Conservation (phyloP, 495 filamentous ascomycete genomes). For the Podospora didyma region DNA sequence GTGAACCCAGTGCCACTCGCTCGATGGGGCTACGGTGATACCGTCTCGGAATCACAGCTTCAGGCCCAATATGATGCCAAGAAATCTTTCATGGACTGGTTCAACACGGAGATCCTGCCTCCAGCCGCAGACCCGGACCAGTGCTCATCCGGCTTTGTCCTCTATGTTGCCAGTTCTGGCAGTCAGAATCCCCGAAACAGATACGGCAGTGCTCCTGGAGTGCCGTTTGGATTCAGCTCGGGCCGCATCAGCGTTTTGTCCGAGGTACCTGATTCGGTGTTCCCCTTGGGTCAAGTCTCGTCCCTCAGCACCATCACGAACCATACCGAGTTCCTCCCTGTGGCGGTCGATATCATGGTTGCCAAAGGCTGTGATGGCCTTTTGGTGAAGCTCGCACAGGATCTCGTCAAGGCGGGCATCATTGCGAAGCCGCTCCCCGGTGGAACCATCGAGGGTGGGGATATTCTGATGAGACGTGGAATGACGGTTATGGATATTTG, state of each 20-base stretch:
- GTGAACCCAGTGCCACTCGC: constrained; percentile 51
- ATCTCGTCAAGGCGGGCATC: constrained; percentile 47
- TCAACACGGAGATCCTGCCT: constrained; percentile 40
- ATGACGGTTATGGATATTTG: constrained; percentile 18
- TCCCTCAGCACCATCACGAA: constrained; percentile 51
- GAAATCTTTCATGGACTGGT: constrained; percentile 53
- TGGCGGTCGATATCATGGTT: constrained; percentile 55
- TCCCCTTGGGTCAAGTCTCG: constrained; percentile 53
- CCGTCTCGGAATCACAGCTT: constrained; percentile 32
- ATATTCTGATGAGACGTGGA: constrained; percentile 51
- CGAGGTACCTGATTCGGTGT: constrained; percentile 53
- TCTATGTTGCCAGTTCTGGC: constrained; percentile 29
- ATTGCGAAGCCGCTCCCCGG: constrained; percentile 44
- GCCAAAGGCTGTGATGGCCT: constrained; percentile 61
- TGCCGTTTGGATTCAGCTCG: constrained; percentile 43
- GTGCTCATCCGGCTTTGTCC: constrained; percentile 33
- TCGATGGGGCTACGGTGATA: constrained; percentile 55
- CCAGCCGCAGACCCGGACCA: constrained; percentile 27
- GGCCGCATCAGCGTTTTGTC: constrained; percentile 43
- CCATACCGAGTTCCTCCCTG: constrained; percentile 53
- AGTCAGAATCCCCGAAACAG: constrained; percentile 25
- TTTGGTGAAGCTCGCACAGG: constrained; percentile 51
- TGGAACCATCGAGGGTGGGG: constrained; percentile 46
- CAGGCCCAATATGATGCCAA: constrained; percentile 40
- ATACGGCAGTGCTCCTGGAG: constrained; percentile 26